Base-by-base conservation (phyloP, 805 yeast genomes). In the Lipomyces sp. region DNA sequence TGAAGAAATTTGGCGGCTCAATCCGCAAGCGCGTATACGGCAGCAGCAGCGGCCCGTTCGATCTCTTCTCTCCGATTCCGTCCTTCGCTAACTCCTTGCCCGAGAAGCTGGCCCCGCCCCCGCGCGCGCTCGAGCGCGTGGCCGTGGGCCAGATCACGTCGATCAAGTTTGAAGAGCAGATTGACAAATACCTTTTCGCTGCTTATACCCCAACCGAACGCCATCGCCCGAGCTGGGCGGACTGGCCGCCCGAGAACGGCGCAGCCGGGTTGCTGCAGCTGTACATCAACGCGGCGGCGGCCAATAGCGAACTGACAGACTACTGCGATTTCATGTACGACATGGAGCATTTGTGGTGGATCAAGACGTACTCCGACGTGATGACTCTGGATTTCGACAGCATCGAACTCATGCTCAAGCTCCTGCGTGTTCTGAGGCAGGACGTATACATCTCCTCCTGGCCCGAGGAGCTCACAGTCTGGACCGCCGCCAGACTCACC, bases 371-470 rank as follows among this genome's bases (percentile, higher is more conserved):
- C 22, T 28, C 45, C 18, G 31, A 21, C 18, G 18, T 29, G 13
- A n/a, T 18, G 29, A 16, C 16, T 14, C 24, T 42, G n/a, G n/a
- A 22, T n/a, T 19, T 16, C 28, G 16, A 23, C 8, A 40, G 26
- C n/a, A 42, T 42, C 37, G 45, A 42, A 29, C 28, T 42, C 26
- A 33, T 42, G 37, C 45, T 42, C 21, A 28, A 29, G 18, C 18
- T 42, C 18, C 26, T 42, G 10, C 23, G 45, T n/a, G 19, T 42
- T 2, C 28, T 42, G 10, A 42, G 22, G 31, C 38, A 18, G 31
- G 45, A 42, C 28, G 14, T n/a, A n/a, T 31, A 42, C 26, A 18
- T 24, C 26, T 42, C 45, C 13, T 29, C 4, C 8, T 42, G 45
- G 45, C 26, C 45, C n/a, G 45, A 42, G 4, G 31, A 24, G 7